Evolutionary conservation across 1,284 basidiomycete genomes (phyloP), one percentile per base, ranked within the genome.

Genomic region (Golubevia pallescens): DNA sequence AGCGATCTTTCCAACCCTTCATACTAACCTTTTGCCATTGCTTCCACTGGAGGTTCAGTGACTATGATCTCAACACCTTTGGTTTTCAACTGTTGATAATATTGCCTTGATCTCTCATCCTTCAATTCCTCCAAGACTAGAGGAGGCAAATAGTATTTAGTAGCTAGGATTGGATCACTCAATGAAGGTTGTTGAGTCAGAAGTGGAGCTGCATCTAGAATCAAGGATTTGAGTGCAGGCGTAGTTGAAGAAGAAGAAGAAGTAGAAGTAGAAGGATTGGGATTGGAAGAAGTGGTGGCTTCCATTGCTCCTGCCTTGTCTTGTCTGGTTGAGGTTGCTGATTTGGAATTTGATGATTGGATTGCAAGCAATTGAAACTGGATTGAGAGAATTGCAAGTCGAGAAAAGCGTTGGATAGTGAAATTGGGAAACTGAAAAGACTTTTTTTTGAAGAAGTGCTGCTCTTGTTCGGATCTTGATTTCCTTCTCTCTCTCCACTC

Each of bases 131-230:
- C 73, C 21, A 82, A 70, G 54, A 84, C 81, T 3, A 67, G 60
- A 34, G 81, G 71, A 1, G 81, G 78, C 21, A 84, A 75, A 63
- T 73, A 80, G 74, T 76, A 81, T 58, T 79, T 74, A 8, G 72
- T 68, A 1, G 81, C 80, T 1, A 84, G 70, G 1, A 75, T 78
- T 34, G 68, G 68, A 34, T 83, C 72, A 48, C 16, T 32, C 21
- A 42, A 66, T 69, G 6, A 69, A 14, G 73, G 74, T 23, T 75
- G 69, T 38, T 77, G 77, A 60, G 78, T 77, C 60, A 83, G 71
- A 32, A 84, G 73, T 6, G 82, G 80, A 61, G 75, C 79, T 13
- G 82, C 82, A 62, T 83, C 80, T 51, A 83, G 71, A 58, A 84
- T 73, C 48, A 83, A 76, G 20, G 70, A 65, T 61, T 83, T 69